These are phyloP conservation scores for Claviceps sp. DNA, from an alignment of 2,329 filamentous ascomycete genomes.

Conservation along the genomic window DNA sequence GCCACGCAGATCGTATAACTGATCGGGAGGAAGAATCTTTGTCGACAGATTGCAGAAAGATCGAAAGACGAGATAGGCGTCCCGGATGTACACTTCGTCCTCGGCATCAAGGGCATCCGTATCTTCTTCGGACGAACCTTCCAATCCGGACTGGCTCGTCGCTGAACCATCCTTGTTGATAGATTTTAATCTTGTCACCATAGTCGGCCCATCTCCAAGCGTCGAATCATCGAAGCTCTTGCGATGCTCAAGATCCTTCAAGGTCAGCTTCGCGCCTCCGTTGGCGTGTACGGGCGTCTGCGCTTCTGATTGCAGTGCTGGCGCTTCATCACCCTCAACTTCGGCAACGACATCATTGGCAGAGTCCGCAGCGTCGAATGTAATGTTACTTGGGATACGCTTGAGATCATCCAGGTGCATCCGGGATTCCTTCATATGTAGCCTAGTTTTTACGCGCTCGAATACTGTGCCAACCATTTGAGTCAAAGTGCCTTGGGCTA, in stretches of 20 bases:
- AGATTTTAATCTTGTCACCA: conserved; percentile 49
- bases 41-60: conserved; percentile 97
- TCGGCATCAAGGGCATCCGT: conserved; percentile 54
- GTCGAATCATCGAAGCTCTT: conserved; percentile 58
- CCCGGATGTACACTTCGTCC: conserved; percentile 92
- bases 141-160: conserved; percentile 41
- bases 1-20: conserved; percentile 82
- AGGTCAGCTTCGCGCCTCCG: conserved; percentile 42
- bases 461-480: conserved; percentile 99
- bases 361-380: conserved; percentile 33
- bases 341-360: conserved; percentile 24
- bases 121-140: conserved; percentile 41
- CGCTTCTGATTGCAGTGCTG: conserved; percentile 17
- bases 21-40: conserved; percentile 77
- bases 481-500: conserved; percentile 89
- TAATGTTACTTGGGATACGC: conserved; percentile 37
- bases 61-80: conserved; percentile 92
- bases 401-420: conserved; percentile 41
- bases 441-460: conserved; percentile 74
- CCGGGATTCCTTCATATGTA: conserved; percentile 77
- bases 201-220: conserved; percentile 52
- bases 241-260: conserved; percentile 53
- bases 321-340: conserved; percentile 23
- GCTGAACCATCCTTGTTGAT: conserved; percentile 22
- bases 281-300: conserved; percentile 18